Evolutionary conservation across 352 stramenopile genomes (phyloP), one percentile per base, ranked within the genome.

Genomic region (Pseudoperonospora humuli): DNA sequence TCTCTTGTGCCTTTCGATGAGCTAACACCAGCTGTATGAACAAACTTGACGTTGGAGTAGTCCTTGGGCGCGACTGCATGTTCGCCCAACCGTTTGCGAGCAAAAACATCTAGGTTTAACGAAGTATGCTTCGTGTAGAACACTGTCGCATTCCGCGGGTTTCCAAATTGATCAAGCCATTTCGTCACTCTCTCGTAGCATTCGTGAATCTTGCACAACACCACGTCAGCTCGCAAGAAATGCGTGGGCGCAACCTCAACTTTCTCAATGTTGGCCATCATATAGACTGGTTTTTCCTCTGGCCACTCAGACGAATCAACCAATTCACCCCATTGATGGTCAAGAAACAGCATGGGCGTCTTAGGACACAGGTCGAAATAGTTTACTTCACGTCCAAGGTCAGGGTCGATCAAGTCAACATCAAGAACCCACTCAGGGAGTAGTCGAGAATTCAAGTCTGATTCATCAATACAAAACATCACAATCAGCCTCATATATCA

Each of bases 171-270:
- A 27, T 38, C 44, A 27, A 57, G 80, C 70, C 71, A 84, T 33
- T 49, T 45, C 15, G 42, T 66, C 27, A 79, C 58, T 40, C 71
- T 63, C 15, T 69, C 50, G 48, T 66, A 70, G 45, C 61, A 82
- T 20, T 63, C 59, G n/a, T 54, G 44, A 3, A 65, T 80, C 51
- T 87, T 90, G 59, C 73, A 85, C 2, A 90, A 46, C 15, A 90
- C 57, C 1, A 56, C 67, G 41, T 87, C 62, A 2, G 64, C 60
- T 7, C 56, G 27, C 50, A 64, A 76, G 34, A 75, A 79, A 26
- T 85, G 57, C n/a, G 52, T 27, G 0, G 66, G 57, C 5, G 52
- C 55, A 20, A 87, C 49, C 53, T 86, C 61, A 39, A 65, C 49
- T 39, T 81, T 78, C 40, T 84, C 63, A 9, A 77, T 71, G 27